Evolutionary conservation across 2,329 filamentous ascomycete species (phyloP).

Genomic region (Xylariales sp.): DNA sequence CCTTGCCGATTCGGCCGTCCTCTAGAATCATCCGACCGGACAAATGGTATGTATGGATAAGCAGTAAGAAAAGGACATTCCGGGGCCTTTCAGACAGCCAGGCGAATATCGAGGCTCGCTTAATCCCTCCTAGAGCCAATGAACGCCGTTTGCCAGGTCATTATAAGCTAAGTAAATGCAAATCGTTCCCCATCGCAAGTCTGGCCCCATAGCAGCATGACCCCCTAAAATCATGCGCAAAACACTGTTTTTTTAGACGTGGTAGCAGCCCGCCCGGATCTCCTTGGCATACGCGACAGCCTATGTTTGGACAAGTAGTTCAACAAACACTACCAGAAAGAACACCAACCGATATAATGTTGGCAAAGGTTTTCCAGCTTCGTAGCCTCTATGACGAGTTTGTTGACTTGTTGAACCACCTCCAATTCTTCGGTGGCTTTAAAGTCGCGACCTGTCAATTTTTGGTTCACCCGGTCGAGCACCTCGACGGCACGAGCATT

Average conservation of each 20-base stretch:
- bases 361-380: slow-evolving; percentile 98
- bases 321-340: slow-evolving; percentile 80
- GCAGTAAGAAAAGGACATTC: background rate
- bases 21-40: background rate
- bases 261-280: background rate
- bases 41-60: background rate
- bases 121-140: slow-evolving; percentile 12
- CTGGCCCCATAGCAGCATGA: background rate
- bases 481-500: slow-evolving; percentile 95
- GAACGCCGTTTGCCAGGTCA: slow-evolving; percentile 20
- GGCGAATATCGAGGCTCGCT: slow-evolving; percentile 1
- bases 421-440: slow-evolving; percentile 85
- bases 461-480: slow-evolving; percentile 90
- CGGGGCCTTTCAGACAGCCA: background rate
- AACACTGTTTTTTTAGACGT: slow-evolving; percentile 4
- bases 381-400: slow-evolving; percentile 93
- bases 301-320: background rate
- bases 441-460: slow-evolving; percentile 94
- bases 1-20: background rate
- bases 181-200: slow-evolving; percentile 9
- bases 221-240: slow-evolving; percentile 15
- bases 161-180: slow-evolving; percentile 11
- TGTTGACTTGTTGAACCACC: slow-evolving; percentile 90
- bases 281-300: background rate
- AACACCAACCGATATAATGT: slow-evolving; percentile 99